phyloP scores from a whole-genome alignment of 2,329 filamentous ascomycete species.

The Thielaviopsis punctulata region DNA sequence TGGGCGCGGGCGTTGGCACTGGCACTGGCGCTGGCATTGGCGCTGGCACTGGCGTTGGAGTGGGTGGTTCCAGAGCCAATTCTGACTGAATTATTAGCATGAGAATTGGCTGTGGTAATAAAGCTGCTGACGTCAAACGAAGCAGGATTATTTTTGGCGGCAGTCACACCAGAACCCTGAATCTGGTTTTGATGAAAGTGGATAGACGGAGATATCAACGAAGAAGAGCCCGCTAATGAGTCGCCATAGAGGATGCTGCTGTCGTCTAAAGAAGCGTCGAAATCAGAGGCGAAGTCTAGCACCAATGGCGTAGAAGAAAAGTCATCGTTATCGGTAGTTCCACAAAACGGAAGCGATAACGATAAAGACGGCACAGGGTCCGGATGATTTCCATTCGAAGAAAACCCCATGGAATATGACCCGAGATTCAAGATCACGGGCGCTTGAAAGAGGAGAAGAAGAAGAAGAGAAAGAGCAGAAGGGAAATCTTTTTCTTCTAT shows the following conservation, averaged over 20 bases:
- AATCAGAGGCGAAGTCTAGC: conserved; percentile 4
- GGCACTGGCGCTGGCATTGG: too few species aligned
- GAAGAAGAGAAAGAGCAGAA: neutral
- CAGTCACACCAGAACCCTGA: neutral
- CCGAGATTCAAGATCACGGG: neutral
- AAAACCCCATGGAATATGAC: conserved; percentile 8
- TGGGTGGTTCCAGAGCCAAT: neutral
- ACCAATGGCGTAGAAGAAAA: conserved; percentile 6
- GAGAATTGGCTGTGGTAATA: neutral
- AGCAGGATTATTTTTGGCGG: neutral
- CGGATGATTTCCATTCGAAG: conserved; percentile 6
- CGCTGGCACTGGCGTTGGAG: too few species aligned
- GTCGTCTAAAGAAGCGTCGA: conserved; percentile 1
- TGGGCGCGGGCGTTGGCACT: too few species aligned
- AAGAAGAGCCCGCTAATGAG: neutral
- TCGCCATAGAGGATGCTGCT: neutral
- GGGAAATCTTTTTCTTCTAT: neutral
- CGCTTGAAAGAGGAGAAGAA: neutral
- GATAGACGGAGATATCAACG: neutral
- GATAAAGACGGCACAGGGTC: conserved; percentile 6
- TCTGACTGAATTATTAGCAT: neutral
- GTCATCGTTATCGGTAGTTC: conserved; percentile 2
- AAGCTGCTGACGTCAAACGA: neutral
- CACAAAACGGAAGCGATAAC: neutral
- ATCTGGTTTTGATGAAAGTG: neutral